Evolutionary conservation across 2,329 filamentous ascomycete species (phyloP).

Genomic region (Calonectria multiphialidica): DNA sequence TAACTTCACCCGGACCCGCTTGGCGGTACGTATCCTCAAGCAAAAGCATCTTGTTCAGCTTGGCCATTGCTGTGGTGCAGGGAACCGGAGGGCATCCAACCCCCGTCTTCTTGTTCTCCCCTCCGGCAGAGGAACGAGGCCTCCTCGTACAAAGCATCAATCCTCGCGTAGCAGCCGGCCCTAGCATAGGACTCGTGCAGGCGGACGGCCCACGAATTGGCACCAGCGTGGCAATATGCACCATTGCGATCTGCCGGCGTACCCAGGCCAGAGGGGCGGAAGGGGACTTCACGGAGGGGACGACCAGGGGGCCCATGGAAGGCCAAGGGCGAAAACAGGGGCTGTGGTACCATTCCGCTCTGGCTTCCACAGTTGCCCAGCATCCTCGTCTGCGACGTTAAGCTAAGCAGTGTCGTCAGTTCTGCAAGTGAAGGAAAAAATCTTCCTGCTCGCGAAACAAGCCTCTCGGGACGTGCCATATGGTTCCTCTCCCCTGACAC

Average conservation of each 20-base stretch:
- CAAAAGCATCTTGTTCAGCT: neutral
- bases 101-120: neutral
- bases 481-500: constrained; percentile 4
- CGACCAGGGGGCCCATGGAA: constrained; percentile 18
- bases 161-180: neutral
- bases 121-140: constrained; percentile 24
- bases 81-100: neutral
- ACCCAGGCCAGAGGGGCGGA: constrained; percentile 33
- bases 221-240: constrained; percentile 39
- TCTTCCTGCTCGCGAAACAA: constrained; percentile 1
- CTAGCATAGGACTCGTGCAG: neutral
- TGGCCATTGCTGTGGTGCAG: neutral
- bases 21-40: neutral
- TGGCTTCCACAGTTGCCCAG: constrained; percentile 23
- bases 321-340: constrained; percentile 32
- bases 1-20: neutral
- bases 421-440: neutral
- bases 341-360: constrained; percentile 37
- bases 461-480: neutral
- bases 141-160: constrained; percentile 11
- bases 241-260: constrained; percentile 38
- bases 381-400: neutral
- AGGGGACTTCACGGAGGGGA: constrained; percentile 26
- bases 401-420: neutral
- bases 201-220: constrained; percentile 29